A percentile compares a stretch with the other conserved stretches of the same genome.
Evolutionary conservation across 2,329 filamentous ascomycete species (phyloP).

Genomic region (Clarireedia paspali): DNA sequence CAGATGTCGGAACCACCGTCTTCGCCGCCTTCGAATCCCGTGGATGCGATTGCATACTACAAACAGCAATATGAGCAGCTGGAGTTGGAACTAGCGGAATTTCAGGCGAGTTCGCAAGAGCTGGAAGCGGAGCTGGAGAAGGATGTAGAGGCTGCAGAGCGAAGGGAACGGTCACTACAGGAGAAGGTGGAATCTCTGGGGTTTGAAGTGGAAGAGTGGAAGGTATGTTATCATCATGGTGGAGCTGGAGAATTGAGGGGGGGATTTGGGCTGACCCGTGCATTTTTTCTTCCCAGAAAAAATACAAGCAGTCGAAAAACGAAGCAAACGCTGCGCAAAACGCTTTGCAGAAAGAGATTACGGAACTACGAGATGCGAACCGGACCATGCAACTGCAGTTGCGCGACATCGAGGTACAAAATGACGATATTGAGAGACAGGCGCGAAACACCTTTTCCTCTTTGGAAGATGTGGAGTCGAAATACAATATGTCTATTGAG

Average conservation of each 20-base stretch:
- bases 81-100: conserved; percentile 85
- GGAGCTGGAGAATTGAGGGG: conserved; percentile 1
- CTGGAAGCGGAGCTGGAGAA: conserved; percentile 91
- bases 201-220: conserved; percentile 97
- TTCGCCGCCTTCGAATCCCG: conserved; percentile 51
- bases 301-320: conserved; percentile 89
- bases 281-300: conserved; percentile 50
- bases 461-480: conserved; percentile 92
- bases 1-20: conserved; percentile 47
- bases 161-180: conserved; percentile 76
- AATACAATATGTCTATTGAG: conserved; percentile 93
- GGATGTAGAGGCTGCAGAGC: conserved; percentile 92
- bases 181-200: conserved; percentile 78
- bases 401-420: conserved; percentile 93
- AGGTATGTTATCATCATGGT: conserved; percentile 50
- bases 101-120: conserved; percentile 88
- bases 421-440: conserved; percentile 96
- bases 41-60: conserved; percentile 87
- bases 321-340: conserved; percentile 83
- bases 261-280: conserved; percentile 17
- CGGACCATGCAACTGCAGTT: conserved; percentile 74
- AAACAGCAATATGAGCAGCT: conserved; percentile 92
- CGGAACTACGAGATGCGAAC: conserved; percentile 76
- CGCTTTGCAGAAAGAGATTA: conserved; percentile 90
- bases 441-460: conserved; percentile 93